Evolutionary conservation across 108 stramenopile species (phyloP), one percentile per base, ranked within the genome.

Genomic region (Pseudonitzschia delicatissima): DNA sequence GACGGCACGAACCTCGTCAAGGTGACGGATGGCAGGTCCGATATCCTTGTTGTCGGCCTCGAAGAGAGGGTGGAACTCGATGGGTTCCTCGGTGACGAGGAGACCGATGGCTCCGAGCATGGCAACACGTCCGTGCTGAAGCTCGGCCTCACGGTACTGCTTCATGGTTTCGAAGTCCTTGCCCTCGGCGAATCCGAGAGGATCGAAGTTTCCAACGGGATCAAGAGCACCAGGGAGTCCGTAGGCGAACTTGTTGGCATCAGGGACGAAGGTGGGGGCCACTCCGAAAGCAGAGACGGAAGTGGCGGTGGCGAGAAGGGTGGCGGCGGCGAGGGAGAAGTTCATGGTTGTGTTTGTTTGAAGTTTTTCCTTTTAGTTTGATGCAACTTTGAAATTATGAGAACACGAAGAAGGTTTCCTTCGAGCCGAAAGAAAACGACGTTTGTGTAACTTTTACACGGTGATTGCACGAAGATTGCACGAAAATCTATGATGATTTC

Each of bases 91-190:
- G 6, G 80, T 80, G 31, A 86, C 82, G 45, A 88, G 76, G 71
- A 85, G 80, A 50, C 86, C 86, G 34, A 90, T 25, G 35, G 73
- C 74, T 25, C 81, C 86, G 44, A 87, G 82, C 86, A 87, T 87
- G 57, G 83, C 62, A 53, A 87, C 84, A 79, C 88, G 85, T 76
- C 88, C 88, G 66, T 90, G 88, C 44, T 81, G 76, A 35, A 86
- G 71, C 60, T 90, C 88, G 23, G 92, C 89, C 78, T 93, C 92
- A 45, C 87, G 87, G 81, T 82, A 93, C 63, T 85, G 85, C 72
- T 86, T 86, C 47, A 86, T 67, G 68, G 83, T 79, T 37, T 66
- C 72, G 51, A 60, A 68, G 40, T 85, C 82, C 40, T 73, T 76
- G 18, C 77, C 71, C 29, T 72, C 86, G 77, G 82, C 78, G 50